A percentile compares a stretch with the other conserved stretches of the same genome.
These are phyloP conservation scores for Ramichloridium luteum DNA, from an alignment of 2,329 filamentous ascomycete species.

Conservation along the genomic window DNA sequence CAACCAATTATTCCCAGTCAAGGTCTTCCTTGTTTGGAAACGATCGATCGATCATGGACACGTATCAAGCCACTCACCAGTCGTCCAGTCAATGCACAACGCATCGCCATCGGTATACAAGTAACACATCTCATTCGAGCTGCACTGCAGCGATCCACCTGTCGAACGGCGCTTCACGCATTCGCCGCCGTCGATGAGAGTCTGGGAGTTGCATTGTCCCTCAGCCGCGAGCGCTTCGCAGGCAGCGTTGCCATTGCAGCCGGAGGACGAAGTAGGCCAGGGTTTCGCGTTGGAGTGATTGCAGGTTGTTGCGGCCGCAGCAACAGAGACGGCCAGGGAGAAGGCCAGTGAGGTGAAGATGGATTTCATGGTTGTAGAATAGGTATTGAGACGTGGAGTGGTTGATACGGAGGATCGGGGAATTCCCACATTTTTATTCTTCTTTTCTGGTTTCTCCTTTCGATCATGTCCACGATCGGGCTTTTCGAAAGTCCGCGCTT, in stretches of 20 bases:
- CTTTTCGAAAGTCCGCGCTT: too few relatives aligned
- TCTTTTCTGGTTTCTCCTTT: neutral
- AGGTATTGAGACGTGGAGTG: neutral
- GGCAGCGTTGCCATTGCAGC: slow-evolving; percentile 3
- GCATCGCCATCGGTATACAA: slow-evolving; percentile 2
- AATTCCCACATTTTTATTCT: too few relatives aligned
- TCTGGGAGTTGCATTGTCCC: slow-evolving; percentile 8
- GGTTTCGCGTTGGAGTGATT: neutral
- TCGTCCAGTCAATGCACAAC: slow-evolving; percentile 4
- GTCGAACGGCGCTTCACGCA: slow-evolving; percentile 3
- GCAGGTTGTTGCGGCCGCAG: neutral
- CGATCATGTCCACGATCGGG: neutral
- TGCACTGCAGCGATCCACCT: slow-evolving; percentile 5
- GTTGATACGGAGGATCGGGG: neutral
- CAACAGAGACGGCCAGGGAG: neutral
- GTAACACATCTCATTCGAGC: slow-evolving; percentile 3
- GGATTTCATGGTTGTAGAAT: neutral
- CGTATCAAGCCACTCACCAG: slow-evolving; percentile 3
- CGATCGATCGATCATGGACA: too few relatives aligned
- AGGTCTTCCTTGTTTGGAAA: neutral
- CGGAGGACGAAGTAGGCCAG: neutral
- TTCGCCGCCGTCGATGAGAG: slow-evolving; percentile 4
- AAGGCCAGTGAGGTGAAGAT: neutral
- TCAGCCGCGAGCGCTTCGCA: slow-evolving; percentile 3
- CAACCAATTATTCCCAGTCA: neutral